Conservation (phyloP, 116 monocot genomes). For the Posidonia oceanica region DNA sequence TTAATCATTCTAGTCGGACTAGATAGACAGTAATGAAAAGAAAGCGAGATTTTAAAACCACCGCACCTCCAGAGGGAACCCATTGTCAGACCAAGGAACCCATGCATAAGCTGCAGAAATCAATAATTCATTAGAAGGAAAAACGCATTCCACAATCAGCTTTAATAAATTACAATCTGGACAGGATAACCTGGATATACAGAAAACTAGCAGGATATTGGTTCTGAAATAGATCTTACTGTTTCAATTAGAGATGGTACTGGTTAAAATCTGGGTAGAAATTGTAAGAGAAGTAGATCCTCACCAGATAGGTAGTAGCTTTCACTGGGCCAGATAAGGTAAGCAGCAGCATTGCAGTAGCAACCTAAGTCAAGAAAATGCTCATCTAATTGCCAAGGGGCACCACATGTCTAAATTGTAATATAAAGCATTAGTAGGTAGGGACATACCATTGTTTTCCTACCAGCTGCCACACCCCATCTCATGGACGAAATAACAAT, state of each 20-base stretch:
- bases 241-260: too few relatives aligned
- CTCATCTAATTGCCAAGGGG: background rate
- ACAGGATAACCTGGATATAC: too few relatives aligned
- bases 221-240: too few relatives aligned
- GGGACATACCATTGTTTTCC: conserved; percentile 77
- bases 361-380: conserved; percentile 35
- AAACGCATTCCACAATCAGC: too few relatives aligned
- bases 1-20: background rate
- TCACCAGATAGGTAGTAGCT: conserved; percentile 75
- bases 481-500: conserved; percentile 91
- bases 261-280: too few relatives aligned
- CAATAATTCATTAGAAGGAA: too few relatives aligned
- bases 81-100: conserved; percentile 73
- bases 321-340: conserved; percentile 86
- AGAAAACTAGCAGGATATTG: too few relatives aligned
- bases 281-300: too few relatives aligned
- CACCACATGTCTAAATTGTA: background rate
- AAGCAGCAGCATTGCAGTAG: conserved; percentile 66
- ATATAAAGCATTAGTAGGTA: background rate
- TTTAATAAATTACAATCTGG: too few relatives aligned
- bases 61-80: conserved; percentile 79
- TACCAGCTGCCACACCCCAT: conserved; percentile 81
- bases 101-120: conserved; percentile 86
- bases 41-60: background rate
- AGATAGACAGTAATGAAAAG: background rate